Evolutionary conservation across 2,329 filamentous ascomycete genomes (phyloP).

Genomic region (Ascochyta koolunga): DNA sequence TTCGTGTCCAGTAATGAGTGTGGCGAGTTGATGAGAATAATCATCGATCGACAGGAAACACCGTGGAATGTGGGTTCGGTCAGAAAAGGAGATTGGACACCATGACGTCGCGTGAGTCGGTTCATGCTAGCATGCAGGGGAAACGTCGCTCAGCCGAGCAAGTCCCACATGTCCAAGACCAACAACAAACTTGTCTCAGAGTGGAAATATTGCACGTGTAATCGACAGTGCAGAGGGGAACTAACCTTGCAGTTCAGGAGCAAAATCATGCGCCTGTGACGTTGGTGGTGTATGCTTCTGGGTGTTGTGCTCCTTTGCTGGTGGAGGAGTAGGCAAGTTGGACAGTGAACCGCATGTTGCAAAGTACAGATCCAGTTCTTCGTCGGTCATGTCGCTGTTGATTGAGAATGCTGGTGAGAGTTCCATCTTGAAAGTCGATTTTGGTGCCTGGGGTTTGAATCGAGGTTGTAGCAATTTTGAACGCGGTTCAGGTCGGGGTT

Average conservation of each 20-base stretch:
- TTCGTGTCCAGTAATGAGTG: constrained; percentile 17
- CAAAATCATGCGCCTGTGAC: constrained; percentile 13
- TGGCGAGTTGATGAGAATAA: constrained; percentile 17
- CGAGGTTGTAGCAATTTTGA: neutral
- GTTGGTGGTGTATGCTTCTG: constrained; percentile 9
- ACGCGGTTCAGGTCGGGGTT: constrained; percentile 9
- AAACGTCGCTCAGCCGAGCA: constrained; percentile 22
- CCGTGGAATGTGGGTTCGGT: constrained; percentile 13
- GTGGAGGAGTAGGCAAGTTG: constrained; percentile 50
- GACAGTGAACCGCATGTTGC: constrained; percentile 48
- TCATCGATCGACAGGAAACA: constrained; percentile 31
- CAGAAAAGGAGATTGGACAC: constrained; percentile 16
- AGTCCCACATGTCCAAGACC: constrained; percentile 18
- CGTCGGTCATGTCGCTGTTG: constrained; percentile 44
- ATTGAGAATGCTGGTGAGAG: constrained; percentile 35
- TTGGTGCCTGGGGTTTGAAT: neutral
- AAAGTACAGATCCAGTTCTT: constrained; percentile 49
- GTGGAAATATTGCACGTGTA: constrained; percentile 23
- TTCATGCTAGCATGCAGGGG: constrained; percentile 23
- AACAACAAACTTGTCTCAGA: constrained; percentile 23
- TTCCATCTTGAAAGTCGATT: constrained; percentile 25
- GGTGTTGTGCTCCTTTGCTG: constrained; percentile 34
- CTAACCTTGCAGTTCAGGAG: constrained; percentile 41
- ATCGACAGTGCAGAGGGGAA: constrained; percentile 17
- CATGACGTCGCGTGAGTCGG: constrained; percentile 18